A percentile compares a stretch with the other conserved stretches of the same genome.
Evolutionary conservation across 306 rosid genomes (phyloP).

Genomic region (Mimosa bimucronata): DNA sequence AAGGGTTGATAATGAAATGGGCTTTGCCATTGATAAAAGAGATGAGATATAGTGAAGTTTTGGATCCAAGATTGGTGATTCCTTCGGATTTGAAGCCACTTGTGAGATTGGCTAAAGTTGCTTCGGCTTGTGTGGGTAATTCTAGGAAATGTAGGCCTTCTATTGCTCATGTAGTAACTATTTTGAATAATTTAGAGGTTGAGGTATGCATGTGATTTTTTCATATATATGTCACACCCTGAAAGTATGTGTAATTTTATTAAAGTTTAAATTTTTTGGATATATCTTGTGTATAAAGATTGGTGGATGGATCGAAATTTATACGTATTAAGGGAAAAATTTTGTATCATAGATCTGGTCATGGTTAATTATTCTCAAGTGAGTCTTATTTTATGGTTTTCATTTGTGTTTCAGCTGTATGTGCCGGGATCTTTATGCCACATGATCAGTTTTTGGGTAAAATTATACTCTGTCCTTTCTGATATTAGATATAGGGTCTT

Average conservation of each 20-base stretch:
- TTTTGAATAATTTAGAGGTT: slow-evolving; percentile 66
- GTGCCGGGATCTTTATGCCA: background rate
- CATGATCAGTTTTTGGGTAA: background rate
- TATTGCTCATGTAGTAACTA: slow-evolving; percentile 67
- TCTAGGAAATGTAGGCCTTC: slow-evolving; percentile 79
- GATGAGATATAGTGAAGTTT: slow-evolving; percentile 54
- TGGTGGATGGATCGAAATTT: background rate
- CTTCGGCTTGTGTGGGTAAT: slow-evolving; percentile 82
- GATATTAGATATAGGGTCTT: no score
- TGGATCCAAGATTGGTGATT: slow-evolving; percentile 64
- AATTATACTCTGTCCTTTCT: no score
- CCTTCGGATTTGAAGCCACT: slow-evolving; percentile 55
- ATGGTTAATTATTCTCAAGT: background rate
- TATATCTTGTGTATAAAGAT: background rate
- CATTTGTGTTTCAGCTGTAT: background rate
- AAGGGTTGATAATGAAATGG: slow-evolving; percentile 71
- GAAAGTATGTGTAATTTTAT: background rate
- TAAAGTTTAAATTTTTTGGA: background rate
- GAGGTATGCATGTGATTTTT: slow-evolving; percentile 44
- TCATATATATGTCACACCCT: background rate
- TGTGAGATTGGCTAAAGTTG: slow-evolving; percentile 80
- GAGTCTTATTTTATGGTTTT: background rate
- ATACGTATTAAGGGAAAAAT: background rate
- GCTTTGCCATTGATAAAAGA: slow-evolving; percentile 82
- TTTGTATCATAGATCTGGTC: background rate